phyloP scores from a whole-genome alignment of 2,329 filamentous ascomycete genomes.

The Ascochyta pisi region DNA sequence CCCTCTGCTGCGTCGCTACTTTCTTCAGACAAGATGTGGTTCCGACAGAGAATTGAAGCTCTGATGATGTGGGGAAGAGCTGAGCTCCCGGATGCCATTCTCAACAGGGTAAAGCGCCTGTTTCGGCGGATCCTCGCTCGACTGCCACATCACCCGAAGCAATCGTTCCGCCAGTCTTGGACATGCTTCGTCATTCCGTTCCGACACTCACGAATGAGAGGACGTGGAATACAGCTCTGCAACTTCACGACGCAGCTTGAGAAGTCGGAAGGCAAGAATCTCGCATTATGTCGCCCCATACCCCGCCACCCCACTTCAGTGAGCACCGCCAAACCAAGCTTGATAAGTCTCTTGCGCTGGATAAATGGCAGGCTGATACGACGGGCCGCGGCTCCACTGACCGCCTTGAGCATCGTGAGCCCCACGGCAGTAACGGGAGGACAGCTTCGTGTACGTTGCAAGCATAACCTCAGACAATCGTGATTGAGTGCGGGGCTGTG shows the following conservation, averaged over 20 bases:
- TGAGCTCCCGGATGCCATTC: slow-evolving; percentile 29
- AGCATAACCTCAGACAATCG: slow-evolving; percentile 23
- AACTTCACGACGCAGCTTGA: neutral
- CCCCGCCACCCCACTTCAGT: slow-evolving; percentile 25
- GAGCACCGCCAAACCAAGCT: slow-evolving; percentile 8
- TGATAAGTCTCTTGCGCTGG: slow-evolving; percentile 19
- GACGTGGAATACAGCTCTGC: slow-evolving; percentile 16
- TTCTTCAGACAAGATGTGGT: slow-evolving; percentile 10
- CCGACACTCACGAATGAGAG: slow-evolving; percentile 25
- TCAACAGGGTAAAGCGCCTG: slow-evolving; percentile 22
- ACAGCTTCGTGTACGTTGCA: slow-evolving; percentile 30
- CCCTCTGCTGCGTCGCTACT: slow-evolving; percentile 8
- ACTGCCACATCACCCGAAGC: slow-evolving; percentile 19
- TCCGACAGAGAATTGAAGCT: slow-evolving; percentile 30
- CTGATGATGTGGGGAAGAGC: slow-evolving; percentile 19
- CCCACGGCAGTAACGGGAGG: slow-evolving; percentile 40
- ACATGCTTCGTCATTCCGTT: slow-evolving; percentile 17
- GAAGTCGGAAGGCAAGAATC: slow-evolving; percentile 13
- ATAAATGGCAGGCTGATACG: slow-evolving; percentile 44
- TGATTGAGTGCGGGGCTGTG: slow-evolving; percentile 25
- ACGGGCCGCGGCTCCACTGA: slow-evolving; percentile 47
- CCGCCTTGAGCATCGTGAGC: slow-evolving; percentile 38
- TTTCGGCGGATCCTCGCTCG: slow-evolving; percentile 13
- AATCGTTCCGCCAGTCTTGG: slow-evolving; percentile 25
- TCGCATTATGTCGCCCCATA: slow-evolving; percentile 25